Conservation (phyloP, 2,329 filamentous ascomycete genomes). For the Cadophora luteo-olivacea region DNA sequence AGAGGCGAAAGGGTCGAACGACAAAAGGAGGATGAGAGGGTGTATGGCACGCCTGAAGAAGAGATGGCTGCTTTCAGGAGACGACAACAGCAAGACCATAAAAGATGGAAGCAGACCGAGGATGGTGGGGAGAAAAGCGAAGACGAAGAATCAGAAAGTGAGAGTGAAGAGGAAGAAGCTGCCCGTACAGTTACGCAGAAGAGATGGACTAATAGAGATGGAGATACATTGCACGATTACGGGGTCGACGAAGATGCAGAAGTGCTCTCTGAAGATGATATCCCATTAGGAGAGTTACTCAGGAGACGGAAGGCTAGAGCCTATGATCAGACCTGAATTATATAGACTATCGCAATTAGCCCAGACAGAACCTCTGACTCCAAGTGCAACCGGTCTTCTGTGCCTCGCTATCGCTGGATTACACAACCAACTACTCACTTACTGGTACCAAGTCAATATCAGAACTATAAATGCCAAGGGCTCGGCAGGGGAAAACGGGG, state of each 20-base stretch:
- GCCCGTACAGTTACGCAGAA: conserved; percentile 51
- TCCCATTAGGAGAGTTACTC: conserved; percentile 74
- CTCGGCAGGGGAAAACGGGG: conserved; percentile 13
- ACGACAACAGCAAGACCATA: conserved; percentile 57
- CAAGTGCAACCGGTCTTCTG: not conserved
- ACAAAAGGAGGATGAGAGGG: conserved; percentile 22
- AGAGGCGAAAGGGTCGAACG: conserved; percentile 25
- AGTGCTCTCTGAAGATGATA: conserved; percentile 63
- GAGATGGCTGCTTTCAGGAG: conserved; percentile 54
- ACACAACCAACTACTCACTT: not conserved
- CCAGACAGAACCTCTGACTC: no score
- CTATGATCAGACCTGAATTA: conserved; percentile 1
- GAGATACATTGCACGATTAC: conserved; percentile 76
- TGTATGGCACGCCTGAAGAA: conserved; percentile 46
- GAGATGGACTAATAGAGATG: conserved; percentile 77
- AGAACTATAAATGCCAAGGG: conserved; percentile 7
- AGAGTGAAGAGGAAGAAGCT: conserved; percentile 46
- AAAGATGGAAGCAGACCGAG: conserved; percentile 43
- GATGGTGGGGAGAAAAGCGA: conserved; percentile 36
- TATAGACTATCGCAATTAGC: not conserved
- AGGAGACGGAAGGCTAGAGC: conserved; percentile 55
- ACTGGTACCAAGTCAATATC: not conserved
- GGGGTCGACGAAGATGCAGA: conserved; percentile 81
- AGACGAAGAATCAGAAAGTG: conserved; percentile 39
- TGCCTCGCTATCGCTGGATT: no score